Evolutionary conservation across 176 grass and related monocot genomes (phyloP).

Genomic region (Triticum aestivum): DNA sequence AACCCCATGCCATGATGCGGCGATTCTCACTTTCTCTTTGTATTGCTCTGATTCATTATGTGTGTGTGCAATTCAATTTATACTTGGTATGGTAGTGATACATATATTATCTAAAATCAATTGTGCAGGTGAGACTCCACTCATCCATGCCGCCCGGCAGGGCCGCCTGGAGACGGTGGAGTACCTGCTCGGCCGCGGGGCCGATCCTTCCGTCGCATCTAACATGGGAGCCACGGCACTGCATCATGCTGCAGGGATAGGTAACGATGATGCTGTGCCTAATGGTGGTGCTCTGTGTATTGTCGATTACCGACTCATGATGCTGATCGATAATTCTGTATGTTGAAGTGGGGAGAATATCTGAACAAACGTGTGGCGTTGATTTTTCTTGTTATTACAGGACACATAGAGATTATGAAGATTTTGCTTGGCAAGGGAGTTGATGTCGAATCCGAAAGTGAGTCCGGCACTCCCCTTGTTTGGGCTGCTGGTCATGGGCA

Average conservation of each 20-base stretch:
- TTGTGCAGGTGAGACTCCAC: slow-evolving; percentile 73
- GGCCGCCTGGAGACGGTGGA: slow-evolving; percentile 58
- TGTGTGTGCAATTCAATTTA: neutral
- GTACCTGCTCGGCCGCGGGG: slow-evolving; percentile 72
- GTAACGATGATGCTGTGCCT: neutral
- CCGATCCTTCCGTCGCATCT: slow-evolving; percentile 64
- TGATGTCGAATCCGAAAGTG: slow-evolving; percentile 87
- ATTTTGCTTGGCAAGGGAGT: slow-evolving; percentile 69
- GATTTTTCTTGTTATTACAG: too few species aligned
- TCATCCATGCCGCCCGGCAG: slow-evolving; percentile 84
- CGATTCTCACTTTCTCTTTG: too few species aligned
- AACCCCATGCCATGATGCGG: neutral
- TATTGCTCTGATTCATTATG: neutral
- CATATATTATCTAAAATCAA: too few species aligned
- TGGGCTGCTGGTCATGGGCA: slow-evolving; percentile 91
- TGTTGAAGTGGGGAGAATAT: neutral
- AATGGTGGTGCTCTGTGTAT: too few species aligned
- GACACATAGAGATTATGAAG: slow-evolving; percentile 41
- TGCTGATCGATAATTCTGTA: neutral
- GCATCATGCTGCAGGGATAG: slow-evolving; percentile 92
- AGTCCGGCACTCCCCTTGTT: slow-evolving; percentile 72
- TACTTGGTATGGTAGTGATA: neutral
- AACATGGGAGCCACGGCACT: slow-evolving; percentile 72
- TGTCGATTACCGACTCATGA: neutral
- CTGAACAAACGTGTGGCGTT: neutral